These are phyloP conservation scores for Penicillium sp. DNA, from an alignment of 2,329 filamentous ascomycete genomes.

Conservation along the genomic window DNA sequence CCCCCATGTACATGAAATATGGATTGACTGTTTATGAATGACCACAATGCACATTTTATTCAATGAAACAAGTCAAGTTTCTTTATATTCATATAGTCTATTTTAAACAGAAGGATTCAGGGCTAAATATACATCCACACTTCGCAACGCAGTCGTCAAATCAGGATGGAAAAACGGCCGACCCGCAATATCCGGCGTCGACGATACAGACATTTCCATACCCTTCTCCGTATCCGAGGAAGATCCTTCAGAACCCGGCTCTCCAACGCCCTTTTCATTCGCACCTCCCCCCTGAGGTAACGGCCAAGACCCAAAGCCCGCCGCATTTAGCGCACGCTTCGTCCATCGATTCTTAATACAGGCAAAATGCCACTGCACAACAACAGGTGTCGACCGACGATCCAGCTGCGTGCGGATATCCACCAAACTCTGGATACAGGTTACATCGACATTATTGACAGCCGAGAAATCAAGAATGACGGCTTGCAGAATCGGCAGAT, in stretches of 20 bases:
- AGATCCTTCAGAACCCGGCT: not conserved
- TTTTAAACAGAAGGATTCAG: not conserved
- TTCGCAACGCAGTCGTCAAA: constrained; percentile 79
- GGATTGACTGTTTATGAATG: not conserved
- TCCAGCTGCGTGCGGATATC: constrained; percentile 93
- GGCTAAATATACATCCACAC: constrained; percentile 48
- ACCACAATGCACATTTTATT: not conserved
- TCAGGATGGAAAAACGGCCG: constrained; percentile 87
- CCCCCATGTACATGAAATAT: not conserved
- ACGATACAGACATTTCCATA: not conserved
- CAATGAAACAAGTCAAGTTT: not conserved
- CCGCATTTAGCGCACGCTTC: constrained; percentile 78
- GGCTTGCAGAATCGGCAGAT: constrained; percentile 70
- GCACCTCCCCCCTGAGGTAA: not conserved
- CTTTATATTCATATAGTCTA: not conserved
- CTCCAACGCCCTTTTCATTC: not conserved
- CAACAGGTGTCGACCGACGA: constrained; percentile 70
- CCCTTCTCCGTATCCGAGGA: not conserved
- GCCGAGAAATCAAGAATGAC: constrained; percentile 86
- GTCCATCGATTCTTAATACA: constrained; percentile 88
- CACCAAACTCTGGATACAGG: constrained; percentile 82
- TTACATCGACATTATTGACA: constrained; percentile 88
- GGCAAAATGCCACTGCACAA: constrained; percentile 91
- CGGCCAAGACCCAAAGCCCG: constrained; percentile 77
- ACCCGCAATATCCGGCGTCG: constrained; percentile 59